These are phyloP conservation scores for Colletotrichum viniferum DNA, from an alignment of 2,329 filamentous ascomycete species.

Conservation along the genomic window DNA sequence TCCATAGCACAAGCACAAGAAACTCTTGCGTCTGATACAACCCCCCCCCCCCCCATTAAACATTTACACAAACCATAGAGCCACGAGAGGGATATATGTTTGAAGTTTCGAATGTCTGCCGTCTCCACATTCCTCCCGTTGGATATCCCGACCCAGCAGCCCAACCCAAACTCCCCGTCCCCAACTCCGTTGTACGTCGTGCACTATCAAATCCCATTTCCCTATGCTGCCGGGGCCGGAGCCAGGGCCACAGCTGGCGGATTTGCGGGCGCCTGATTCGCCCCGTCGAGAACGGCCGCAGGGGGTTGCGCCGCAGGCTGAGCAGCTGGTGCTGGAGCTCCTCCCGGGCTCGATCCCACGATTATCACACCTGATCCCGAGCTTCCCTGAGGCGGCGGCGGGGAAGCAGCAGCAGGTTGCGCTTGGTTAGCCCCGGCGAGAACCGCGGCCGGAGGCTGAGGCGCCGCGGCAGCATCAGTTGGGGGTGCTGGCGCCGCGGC, in stretches of 20 bases:
- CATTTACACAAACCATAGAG: neutral
- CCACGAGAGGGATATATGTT: neutral
- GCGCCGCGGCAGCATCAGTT: neutral
- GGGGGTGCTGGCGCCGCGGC: neutral
- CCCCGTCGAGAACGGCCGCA: neutral
- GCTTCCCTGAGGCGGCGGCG: neutral
- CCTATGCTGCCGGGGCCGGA: neutral
- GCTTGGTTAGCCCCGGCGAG: neutral
- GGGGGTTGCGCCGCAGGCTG: neutral
- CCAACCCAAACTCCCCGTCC: neutral
- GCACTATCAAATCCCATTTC: neutral
- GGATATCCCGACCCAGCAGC: neutral
- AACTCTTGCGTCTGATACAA: neutral
- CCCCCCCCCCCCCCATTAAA: neutral
- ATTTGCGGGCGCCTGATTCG: neutral
- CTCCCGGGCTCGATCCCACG: slow-evolving; percentile 3
- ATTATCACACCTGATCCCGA: neutral
- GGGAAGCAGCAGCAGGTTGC: neutral
- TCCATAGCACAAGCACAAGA: neutral
- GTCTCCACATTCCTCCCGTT: neutral
- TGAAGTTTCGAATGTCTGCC: neutral
- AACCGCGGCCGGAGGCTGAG: neutral
- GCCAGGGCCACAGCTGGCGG: neutral
- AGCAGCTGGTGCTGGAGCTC: neutral
- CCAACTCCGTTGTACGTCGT: neutral